Base-by-base conservation (phyloP, 2,329 filamentous ascomycete species). In the Diaporthe helianthi region DNA sequence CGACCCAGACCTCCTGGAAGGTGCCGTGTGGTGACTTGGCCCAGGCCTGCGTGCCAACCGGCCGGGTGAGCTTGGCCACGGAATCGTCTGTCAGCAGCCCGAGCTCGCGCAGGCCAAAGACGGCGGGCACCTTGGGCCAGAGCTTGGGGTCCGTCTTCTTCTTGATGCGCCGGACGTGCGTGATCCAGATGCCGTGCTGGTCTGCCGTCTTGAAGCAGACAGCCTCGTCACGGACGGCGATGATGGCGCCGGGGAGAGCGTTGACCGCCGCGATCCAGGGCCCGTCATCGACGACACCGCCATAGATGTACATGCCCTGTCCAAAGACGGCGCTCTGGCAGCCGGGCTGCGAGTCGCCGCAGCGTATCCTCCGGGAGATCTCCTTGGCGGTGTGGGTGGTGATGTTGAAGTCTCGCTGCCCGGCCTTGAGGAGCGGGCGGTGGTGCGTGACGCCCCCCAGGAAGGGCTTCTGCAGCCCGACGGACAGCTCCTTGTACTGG, bases 341-440 rank as follows among this genome's bases (percentile, higher is more conserved):
- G 41, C 81, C 81, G 4, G 81, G 81, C 72, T 82, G 81, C 0
- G 80, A 82, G 71, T 82, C 80, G 38, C 76, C 77, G 60, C 76
- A 79, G n/a, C 80, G 76, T 19, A 82, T 80, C 38, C 80, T 76
- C n/a, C 80, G 76, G 1, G 80, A 82, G n/a, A 82, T 79, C 60
- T 80, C 76, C 52, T 75, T 73, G 31, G 80, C 77, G 2, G 71
- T 74, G 72, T 82, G 80, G 8, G 71, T 75, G 13, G 66, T 70
- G n/a, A 77, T 58, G 63, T 81, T 75, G 65, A 82, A 81, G 29
- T 79, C 77, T 38, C 80, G 76, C 64, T 80, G 76, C 0, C 76
- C 74, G 4, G 80, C 80, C 66, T 79, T 80, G 44, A 82, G 76
- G 1, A 82, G 75, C 1, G 80, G 80, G 22, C 80, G 75, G 52